Evolutionary conservation across 805 yeast species (phyloP).

Genomic region (Ogataea allantospora): DNA sequence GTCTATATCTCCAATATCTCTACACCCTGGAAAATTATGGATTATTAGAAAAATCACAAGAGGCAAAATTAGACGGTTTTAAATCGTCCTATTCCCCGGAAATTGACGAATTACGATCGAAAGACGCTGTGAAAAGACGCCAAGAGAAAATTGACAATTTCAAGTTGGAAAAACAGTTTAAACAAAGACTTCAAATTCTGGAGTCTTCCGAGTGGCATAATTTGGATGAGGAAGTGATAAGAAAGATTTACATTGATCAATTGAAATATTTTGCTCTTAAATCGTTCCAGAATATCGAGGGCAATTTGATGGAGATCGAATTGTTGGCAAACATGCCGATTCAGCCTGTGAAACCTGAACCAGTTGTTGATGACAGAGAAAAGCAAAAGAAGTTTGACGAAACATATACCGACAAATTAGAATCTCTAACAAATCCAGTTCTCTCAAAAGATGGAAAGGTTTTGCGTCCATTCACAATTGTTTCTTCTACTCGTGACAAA

Average conservation of each 20-base stretch:
- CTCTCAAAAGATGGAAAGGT: constrained; percentile 75
- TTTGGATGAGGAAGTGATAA: constrained; percentile 62
- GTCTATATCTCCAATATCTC: constrained; percentile 45
- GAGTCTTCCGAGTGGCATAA: constrained; percentile 35
- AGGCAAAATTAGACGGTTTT: constrained; percentile 39
- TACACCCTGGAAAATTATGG: constrained; percentile 45
- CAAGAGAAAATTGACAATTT: constrained; percentile 71
- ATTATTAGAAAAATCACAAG: constrained; percentile 39
- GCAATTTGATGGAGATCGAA: constrained; percentile 61
- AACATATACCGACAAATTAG: constrained; percentile 66
- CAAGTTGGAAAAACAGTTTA: constrained; percentile 57
- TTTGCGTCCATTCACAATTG: constrained; percentile 78
- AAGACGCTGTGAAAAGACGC: constrained; percentile 49
- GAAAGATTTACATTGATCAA: constrained; percentile 56
- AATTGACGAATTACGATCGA: constrained; percentile 35
- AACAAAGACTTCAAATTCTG: constrained; percentile 41
- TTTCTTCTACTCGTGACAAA: constrained; percentile 50
- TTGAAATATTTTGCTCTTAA: constrained; percentile 50
- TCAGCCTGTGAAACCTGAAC: constrained; percentile 11
- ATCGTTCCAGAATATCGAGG: constrained; percentile 56
- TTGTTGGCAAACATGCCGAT: constrained; percentile 51
- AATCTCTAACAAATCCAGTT: constrained; percentile 47
- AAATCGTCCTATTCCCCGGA: constrained; percentile 41
- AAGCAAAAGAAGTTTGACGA: constrained; percentile 30
- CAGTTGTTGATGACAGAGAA: constrained; percentile 14